A percentile compares a stretch with the other conserved stretches of the same genome.
Evolutionary conservation across 257 asterid species (phyloP).

Genomic region (Solanum paucissectum): DNA sequence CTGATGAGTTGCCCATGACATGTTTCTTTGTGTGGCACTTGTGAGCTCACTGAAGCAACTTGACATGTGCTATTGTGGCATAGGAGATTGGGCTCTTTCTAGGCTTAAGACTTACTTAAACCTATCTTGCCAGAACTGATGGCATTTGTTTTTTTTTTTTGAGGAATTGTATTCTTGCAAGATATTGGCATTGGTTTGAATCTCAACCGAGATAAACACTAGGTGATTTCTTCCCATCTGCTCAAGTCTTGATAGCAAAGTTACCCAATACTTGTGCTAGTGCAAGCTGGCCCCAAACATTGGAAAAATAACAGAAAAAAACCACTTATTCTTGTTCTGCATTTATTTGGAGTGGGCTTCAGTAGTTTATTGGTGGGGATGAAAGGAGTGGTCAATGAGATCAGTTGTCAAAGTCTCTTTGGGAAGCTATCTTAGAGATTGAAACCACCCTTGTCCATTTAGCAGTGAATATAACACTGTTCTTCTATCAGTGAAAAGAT

Average conservation of each 20-base stretch:
- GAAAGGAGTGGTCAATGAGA: background rate
- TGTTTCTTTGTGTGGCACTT: background rate
- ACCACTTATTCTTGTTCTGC: background rate
- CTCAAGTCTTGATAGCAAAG: background rate
- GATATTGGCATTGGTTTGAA: background rate
- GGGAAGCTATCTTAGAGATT: background rate
- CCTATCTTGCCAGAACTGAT: background rate
- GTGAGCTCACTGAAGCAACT: background rate
- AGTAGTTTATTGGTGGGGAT: background rate
- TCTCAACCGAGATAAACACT: background rate
- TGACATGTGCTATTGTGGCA: background rate
- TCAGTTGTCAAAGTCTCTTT: background rate
- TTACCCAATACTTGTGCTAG: background rate
- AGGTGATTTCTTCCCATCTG: background rate
- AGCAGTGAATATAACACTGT: background rate
- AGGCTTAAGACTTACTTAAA: background rate
- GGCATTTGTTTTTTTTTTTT: background rate
- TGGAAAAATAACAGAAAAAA: background rate
- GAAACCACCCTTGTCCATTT: background rate
- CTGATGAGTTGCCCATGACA: background rate
- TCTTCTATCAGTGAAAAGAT: background rate
- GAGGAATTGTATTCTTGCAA: background rate
- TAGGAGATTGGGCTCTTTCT: background rate
- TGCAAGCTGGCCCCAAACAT: background rate
- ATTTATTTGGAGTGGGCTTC: background rate